Conservation (phyloP, 148 eudicot species). For the Diospyros lotus region DNA sequence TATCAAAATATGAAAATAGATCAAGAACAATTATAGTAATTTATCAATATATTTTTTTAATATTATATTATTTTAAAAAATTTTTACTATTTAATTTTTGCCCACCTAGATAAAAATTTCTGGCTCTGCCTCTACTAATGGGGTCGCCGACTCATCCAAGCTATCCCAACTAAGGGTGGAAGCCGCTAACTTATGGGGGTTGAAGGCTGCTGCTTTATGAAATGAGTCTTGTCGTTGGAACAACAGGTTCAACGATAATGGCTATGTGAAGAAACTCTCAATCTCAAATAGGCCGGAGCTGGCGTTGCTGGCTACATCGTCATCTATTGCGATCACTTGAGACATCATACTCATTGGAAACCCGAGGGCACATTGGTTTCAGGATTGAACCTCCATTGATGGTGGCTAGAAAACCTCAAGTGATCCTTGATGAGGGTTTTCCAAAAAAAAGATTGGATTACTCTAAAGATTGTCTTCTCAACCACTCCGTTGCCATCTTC, state of each 20-base stretch:
- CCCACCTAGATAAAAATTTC: no score
- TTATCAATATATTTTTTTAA: no score
- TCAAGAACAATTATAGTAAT: no score
- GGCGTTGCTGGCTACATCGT: slow-evolving; percentile 66
- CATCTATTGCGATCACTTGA: slow-evolving; percentile 43
- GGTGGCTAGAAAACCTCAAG: slow-evolving; percentile 65
- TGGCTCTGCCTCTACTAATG: slow-evolving; percentile 13
- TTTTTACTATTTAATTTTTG: no score
- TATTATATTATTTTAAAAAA: no score
- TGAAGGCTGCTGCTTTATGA: slow-evolving; percentile 36
- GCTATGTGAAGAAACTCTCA: slow-evolving; percentile 54
- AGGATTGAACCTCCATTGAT: slow-evolving; percentile 7
- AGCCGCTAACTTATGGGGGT: slow-evolving; percentile 15
- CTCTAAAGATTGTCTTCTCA: slow-evolving; percentile 63
- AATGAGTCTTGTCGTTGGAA: slow-evolving; percentile 43
- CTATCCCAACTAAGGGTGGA: neutral
- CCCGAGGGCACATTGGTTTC: slow-evolving; percentile 1
- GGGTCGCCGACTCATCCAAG: slow-evolving; percentile 39
- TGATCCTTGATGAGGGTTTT: slow-evolving; percentile 61
- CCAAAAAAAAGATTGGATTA: neutral
- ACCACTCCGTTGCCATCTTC: slow-evolving; percentile 44
- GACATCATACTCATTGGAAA: slow-evolving; percentile 40
- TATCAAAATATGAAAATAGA: no score
- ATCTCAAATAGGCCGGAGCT: slow-evolving; percentile 88
- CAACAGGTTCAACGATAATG: slow-evolving; percentile 32